Conservation (phyloP, 179 eudicot species). For the Kewa caespitosa region DNA sequence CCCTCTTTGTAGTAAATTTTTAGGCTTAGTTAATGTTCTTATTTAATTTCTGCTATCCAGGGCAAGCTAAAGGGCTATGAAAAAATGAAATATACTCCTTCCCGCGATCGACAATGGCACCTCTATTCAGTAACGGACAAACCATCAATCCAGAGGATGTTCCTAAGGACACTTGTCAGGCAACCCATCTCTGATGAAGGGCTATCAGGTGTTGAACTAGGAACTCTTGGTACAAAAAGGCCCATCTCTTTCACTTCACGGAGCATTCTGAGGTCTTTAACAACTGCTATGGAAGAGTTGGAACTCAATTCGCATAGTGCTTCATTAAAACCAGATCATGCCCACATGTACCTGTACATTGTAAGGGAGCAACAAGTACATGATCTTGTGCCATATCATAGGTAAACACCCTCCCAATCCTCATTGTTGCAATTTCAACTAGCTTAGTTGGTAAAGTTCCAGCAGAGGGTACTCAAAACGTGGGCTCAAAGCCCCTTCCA, state of each 20-base stretch:
- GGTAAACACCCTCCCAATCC: constrained; percentile 38
- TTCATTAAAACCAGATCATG: constrained; percentile 79
- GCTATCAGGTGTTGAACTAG: constrained; percentile 61
- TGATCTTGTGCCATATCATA: constrained; percentile 82
- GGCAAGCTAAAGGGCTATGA: constrained; percentile 90
- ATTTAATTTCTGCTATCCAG: constrained; percentile 38
- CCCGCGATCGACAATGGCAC: constrained; percentile 99
- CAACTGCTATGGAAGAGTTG: constrained; percentile 92
- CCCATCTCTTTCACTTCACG: constrained; percentile 72
- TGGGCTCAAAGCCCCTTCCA: too few species aligned
- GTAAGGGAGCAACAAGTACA: constrained; percentile 79
- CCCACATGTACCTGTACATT: constrained; percentile 91
- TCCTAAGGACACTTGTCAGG: constrained; percentile 89
- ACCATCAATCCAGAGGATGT: constrained; percentile 84
- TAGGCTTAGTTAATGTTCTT: neutral
- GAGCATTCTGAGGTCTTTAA: constrained; percentile 91
- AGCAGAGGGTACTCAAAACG: too few species aligned
- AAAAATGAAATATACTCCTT: constrained; percentile 79
- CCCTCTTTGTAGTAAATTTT: neutral
- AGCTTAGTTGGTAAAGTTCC: too few species aligned
- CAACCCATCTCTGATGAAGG: constrained; percentile 83
- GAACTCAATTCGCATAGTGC: constrained; percentile 93
- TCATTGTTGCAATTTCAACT: too few species aligned
- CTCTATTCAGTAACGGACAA: constrained; percentile 84
- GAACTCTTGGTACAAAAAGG: constrained; percentile 40